Evolutionary conservation across 2,329 filamentous ascomycete genomes (phyloP).

Genomic region (Colletotrichum godetiae): DNA sequence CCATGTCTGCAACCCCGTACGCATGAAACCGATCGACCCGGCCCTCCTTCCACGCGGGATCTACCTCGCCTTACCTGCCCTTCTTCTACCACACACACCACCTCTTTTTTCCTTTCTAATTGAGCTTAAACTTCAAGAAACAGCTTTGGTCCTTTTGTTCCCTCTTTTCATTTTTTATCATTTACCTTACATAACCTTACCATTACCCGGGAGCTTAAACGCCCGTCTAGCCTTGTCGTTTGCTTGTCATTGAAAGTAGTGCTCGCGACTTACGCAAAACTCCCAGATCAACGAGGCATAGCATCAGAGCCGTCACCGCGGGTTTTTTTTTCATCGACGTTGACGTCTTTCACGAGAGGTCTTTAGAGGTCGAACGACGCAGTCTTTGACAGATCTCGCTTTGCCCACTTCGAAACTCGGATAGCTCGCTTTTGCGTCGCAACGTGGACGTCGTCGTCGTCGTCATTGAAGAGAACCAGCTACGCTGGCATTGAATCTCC

Average conservation of each 20-base stretch:
- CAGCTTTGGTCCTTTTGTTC: too few species aligned
- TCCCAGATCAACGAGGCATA: too few species aligned
- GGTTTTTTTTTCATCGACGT: too few species aligned
- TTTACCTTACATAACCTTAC: conserved; percentile 13
- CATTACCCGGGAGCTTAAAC: conserved; percentile 8
- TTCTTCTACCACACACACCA: background rate
- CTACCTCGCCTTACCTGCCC: conserved; percentile 17
- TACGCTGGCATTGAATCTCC: background rate
- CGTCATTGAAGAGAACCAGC: background rate
- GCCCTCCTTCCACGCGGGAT: conserved; percentile 18
- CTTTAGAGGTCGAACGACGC: too few species aligned
- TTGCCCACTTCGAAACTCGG: background rate
- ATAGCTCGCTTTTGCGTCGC: background rate
- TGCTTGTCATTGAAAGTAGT: background rate
- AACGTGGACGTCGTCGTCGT: too few species aligned
- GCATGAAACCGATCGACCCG: conserved; percentile 29
- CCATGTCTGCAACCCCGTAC: conserved; percentile 29
- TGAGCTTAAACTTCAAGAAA: conserved; percentile 31
- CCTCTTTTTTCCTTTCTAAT: background rate
- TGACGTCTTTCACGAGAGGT: too few species aligned
- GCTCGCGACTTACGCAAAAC: too few species aligned
- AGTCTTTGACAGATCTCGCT: too few species aligned
- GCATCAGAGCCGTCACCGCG: too few species aligned
- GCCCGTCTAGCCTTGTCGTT: background rate
- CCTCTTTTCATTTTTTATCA: background rate